A percentile compares a stretch with the other conserved stretches of the same genome.
Evolutionary conservation across 495 filamentous ascomycete species (phyloP).

Genomic region (Aspergillus indologenus): DNA sequence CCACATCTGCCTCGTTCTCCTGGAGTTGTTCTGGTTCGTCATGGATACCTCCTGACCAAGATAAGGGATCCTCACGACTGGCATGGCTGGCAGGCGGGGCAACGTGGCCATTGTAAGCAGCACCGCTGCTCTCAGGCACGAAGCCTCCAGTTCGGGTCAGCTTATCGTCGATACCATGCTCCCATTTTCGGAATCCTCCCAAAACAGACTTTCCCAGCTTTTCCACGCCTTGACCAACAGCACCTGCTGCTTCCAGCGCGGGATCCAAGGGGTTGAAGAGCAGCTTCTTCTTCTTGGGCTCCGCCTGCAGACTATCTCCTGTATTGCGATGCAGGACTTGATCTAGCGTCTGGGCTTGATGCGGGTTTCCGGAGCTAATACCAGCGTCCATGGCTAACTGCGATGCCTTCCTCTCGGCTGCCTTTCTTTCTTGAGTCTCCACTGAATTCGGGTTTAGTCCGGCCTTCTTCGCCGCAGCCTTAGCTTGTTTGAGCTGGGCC

Average conservation of each 20-base stretch:
- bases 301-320: conserved; percentile 18
- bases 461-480: conserved; percentile 60
- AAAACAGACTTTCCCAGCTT: conserved; percentile 54
- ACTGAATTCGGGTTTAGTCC: conserved; percentile 52
- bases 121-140: conserved; percentile 11
- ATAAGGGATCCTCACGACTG: background rate
- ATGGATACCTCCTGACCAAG: background rate
- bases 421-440: conserved; percentile 42
- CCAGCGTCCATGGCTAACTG: conserved; percentile 65
- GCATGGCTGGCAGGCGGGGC: background rate
- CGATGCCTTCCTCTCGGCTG: conserved; percentile 53
- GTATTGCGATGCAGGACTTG: conserved; percentile 52
- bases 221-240: conserved; percentile 62
- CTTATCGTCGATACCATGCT: conserved; percentile 39
- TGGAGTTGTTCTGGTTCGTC: background rate
- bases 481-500: conserved; percentile 63
- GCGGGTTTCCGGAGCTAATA: conserved; percentile 77
- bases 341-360: conserved; percentile 70
- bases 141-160: conserved; percentile 57
- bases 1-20: background rate
- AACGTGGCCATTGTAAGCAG: background rate
- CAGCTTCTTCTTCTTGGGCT: conserved; percentile 26
- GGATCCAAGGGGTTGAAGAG: conserved; percentile 32
- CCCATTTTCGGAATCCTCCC: conserved; percentile 49
- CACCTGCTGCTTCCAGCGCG: conserved; percentile 42